A percentile compares a stretch with the other conserved stretches of the same genome.
phyloP scores from a whole-genome alignment of 352 stramenopile species.

The Phytophthora vignae region DNA sequence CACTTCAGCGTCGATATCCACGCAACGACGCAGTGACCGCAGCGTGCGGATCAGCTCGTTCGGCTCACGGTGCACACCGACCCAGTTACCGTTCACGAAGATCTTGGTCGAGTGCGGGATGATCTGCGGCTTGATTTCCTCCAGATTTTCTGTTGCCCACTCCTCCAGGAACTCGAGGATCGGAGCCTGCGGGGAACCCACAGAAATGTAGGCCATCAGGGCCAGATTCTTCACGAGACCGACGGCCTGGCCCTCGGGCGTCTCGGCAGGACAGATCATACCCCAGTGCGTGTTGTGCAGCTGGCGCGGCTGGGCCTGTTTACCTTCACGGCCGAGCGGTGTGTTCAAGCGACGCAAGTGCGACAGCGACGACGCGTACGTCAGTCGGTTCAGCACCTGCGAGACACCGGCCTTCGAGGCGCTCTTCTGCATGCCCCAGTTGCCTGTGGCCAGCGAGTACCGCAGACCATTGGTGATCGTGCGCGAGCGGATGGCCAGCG shows the following conservation, averaged over 20 bases:
- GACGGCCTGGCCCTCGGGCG: conserved; percentile 95
- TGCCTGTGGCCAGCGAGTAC: conserved; percentile 99
- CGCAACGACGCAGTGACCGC: conserved; percentile 93
- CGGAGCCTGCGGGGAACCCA: conserved; percentile 92
- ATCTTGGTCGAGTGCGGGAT: conserved; percentile 99
- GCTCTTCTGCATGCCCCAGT: conserved; percentile 97
- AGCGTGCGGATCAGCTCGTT: conserved; percentile 97
- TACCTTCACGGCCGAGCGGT: conserved; percentile 98
- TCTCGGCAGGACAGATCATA: conserved; percentile 99
- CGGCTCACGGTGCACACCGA: conserved; percentile 98
- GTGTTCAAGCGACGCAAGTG: conserved; percentile 99
- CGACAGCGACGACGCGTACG: conserved; percentile 98
- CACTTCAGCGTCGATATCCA: conserved; percentile 99
- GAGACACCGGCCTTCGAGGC: conserved; percentile 98
- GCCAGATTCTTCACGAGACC: conserved; percentile 99
- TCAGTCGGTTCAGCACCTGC: conserved; percentile 99
- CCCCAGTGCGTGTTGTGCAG: conserved; percentile 99
- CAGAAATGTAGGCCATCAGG: conserved; percentile 99
- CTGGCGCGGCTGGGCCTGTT: conserved; percentile 99
- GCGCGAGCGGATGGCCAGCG: conserved; percentile 96
- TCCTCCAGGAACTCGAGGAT: conserved; percentile 99
- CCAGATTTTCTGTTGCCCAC: conserved; percentile 98
- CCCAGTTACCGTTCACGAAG: conserved; percentile 99
- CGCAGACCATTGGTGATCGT: conserved; percentile 98
- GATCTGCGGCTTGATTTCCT: conserved; percentile 97